Base-by-base conservation (phyloP, 768 basidiomycete species). In the Tricholoma sp. region DNA sequence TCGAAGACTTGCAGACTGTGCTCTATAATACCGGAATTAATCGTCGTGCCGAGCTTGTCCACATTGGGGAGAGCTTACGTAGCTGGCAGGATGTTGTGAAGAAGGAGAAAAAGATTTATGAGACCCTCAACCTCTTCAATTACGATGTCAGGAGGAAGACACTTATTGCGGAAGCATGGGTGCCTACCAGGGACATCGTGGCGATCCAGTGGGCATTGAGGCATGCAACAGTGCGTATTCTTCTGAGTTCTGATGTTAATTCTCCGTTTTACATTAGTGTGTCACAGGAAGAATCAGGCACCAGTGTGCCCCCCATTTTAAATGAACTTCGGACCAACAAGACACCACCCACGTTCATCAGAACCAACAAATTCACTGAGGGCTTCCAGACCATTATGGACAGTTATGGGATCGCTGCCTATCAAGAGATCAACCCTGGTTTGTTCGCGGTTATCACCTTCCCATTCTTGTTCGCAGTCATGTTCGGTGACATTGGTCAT, bases 401-500 rank as follows among this genome's bases (percentile, higher is more conserved):
- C 71, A 88, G 89, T 51, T 99, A 99, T 67, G 97, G 96, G 65
- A 85, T 92, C 52, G 91, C 94, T 12, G 86, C 83, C 1, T 98
- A 99, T 68, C 91, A 98, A 68, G 97, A 99, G 72, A 86, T 94
- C 68, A 98, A 98, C 68, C 96, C 97, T 17, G 97, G 95, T 53
- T 73, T 98, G 29, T 96, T 96, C 71, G 93, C 92, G 0, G 76
- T 91, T 62, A 76, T 89, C 63, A 97, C 94, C 1, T 97, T 97
- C 84, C 97, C 97, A 0, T 98, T 99, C 84, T 73, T 99, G 62
- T 99, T 98, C 65, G 96, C 94, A 4, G 92, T 99, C 74, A 99
- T 99, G 97, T 99, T 99, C 68, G 97, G 97, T 65, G 97, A 99
- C 72, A 91, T 98, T 66, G 97, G 97, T 3, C 97, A 99, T 72